These are phyloP conservation scores for Saccharomycopsis sp. DNA, from an alignment of 805 yeast species.

Conservation along the genomic window DNA sequence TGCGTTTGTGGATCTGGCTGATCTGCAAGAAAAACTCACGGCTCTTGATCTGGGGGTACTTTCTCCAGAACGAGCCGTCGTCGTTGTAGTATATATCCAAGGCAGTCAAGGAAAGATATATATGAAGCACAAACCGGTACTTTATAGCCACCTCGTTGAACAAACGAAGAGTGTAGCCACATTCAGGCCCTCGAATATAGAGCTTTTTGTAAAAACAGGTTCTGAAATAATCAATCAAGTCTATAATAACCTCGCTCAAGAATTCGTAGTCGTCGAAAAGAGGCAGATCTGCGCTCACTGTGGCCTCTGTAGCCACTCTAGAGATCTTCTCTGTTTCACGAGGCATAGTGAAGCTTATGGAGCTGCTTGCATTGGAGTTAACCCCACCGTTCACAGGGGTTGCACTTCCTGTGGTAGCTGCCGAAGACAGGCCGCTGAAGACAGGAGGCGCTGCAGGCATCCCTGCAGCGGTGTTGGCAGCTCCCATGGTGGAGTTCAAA, in stretches of 20 bases:
- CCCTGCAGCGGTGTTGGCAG: too few species aligned
- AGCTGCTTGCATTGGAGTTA: not conserved
- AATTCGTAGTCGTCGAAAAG: not conserved
- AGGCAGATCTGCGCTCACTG: not conserved
- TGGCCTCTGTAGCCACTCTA: not conserved
- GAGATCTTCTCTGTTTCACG: not conserved
- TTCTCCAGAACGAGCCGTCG: constrained; percentile 9
- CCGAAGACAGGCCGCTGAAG: too few species aligned
- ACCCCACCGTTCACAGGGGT: too few species aligned
- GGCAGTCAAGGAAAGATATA: constrained; percentile 9
- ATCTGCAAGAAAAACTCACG: constrained; percentile 9
- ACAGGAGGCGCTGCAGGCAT: too few species aligned
- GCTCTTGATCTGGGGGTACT: constrained; percentile 1
- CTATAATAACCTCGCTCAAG: constrained; percentile 7
- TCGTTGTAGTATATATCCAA: constrained; percentile 8
- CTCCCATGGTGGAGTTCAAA: too few species aligned
- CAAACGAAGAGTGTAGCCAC: not conserved
- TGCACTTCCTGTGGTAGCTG: too few species aligned
- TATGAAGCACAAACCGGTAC: constrained; percentile 8
- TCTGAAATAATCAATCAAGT: constrained; percentile 5
- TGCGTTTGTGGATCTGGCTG: constrained; percentile 5
- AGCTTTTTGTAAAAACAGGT: not conserved
- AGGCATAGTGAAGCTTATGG: not conserved
- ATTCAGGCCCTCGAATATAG: not conserved
- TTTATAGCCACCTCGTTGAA: constrained; percentile 5